Evolutionary conservation across 192 early-diverging fungal species (phyloP), one percentile per base, ranked within the genome.

Genomic region (Diversispora eburnea): DNA sequence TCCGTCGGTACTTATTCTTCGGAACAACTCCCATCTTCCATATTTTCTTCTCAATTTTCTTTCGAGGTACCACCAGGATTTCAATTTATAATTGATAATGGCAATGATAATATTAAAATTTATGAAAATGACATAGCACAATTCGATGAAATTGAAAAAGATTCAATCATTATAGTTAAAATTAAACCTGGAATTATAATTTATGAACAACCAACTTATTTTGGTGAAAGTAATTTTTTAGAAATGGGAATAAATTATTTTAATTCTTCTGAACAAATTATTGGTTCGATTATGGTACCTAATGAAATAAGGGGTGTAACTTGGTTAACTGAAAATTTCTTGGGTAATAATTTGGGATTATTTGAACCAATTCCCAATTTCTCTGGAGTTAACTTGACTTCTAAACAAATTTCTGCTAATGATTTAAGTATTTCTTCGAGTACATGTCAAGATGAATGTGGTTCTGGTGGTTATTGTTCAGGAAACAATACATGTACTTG

Each of bases 11-110:
- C 8, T n/a, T 73, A 73, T 43, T 63, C 59, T 43, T 63, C 43
- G 9, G 1, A 73, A 73, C 19, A 9, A 22, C 60, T 73, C 20
- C 72, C 72, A 0, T 6, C 61, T 9, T n/a, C 46, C 7, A 73
- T 73, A 15, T 73, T 73, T 15, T 54, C 25, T 17, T 51, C 61
- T 1, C 47, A 47, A 51, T 73, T 73, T 49, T 73, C 72, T 13
- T 10, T 73, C 10, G 72, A 73, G n/a, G 63, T 73, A 63, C 72
- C 72, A 33, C 72, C 72, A 3, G 72, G 72, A 17, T 73, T 64
- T 15, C 47, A 63, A 73, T 73, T 73, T 43, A 42, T 63, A 17
- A 43, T 73, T 52, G 15, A 48, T 54, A n/a, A 13, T 15, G 60
- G 60, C 4, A 64, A 63, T 13, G 63, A 64, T 19, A 45, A 49